A percentile compares a stretch with the other conserved stretches of the same genome.
Evolutionary conservation across 805 yeast genomes (phyloP).

Genomic region (Tetrapisispora taiwanensis): DNA sequence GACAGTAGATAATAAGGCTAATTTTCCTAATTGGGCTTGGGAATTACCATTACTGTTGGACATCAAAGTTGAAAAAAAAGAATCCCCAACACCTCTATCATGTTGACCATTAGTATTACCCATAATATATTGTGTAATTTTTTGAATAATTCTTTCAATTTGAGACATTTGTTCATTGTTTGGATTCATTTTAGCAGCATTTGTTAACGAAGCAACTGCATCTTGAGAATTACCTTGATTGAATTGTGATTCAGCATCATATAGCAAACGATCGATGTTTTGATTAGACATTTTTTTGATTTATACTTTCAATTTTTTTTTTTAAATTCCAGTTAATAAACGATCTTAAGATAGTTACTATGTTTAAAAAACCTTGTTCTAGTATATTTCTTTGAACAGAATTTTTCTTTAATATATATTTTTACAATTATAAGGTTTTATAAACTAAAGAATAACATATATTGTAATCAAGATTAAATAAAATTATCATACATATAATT

Average conservation of each 20-base stretch:
- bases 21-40: conserved; percentile 23
- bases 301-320: background rate
- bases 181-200: conserved; percentile 21
- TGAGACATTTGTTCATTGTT: conserved; percentile 13
- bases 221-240: conserved; percentile 19
- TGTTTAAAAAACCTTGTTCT: too few relatives aligned
- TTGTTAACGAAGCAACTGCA: conserved; percentile 21
- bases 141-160: conserved; percentile 19
- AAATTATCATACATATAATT: too few relatives aligned
- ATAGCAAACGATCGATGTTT: conserved; percentile 7
- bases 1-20: conserved; percentile 22
- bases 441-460: too few relatives aligned
- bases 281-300: background rate
- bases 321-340: too few relatives aligned
- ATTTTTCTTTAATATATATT: too few relatives aligned
- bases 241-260: conserved; percentile 17
- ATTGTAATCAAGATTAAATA: too few relatives aligned
- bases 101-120: conserved; percentile 4
- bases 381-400: too few relatives aligned
- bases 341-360: too few relatives aligned
- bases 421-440: too few relatives aligned
- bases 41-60: conserved; percentile 17
- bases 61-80: conserved; percentile 15
- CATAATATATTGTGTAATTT: conserved; percentile 14
- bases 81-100: conserved; percentile 15